phyloP scores from a whole-genome alignment of 768 basidiomycete species.

The Tephrocybe sp. region DNA sequence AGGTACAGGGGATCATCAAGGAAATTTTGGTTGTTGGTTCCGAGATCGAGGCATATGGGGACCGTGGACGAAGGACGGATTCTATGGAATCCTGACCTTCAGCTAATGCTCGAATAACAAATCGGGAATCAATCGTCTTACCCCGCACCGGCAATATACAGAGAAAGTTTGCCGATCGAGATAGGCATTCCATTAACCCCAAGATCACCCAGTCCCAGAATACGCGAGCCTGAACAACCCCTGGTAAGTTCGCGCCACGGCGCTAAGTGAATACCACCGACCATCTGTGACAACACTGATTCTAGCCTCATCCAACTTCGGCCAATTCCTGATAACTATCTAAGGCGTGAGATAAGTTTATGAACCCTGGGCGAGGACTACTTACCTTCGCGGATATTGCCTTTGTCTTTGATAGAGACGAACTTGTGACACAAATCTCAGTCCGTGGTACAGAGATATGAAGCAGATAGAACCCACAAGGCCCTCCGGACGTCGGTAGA shows the following conservation, averaged over 20 bases:
- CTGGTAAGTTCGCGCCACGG: constrained; percentile 20
- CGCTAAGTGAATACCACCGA: constrained; percentile 22
- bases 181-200: constrained; percentile 88
- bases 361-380: not conserved
- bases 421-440: constrained; percentile 42
- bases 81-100: constrained; percentile 30
- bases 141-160: constrained; percentile 92
- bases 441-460: constrained; percentile 13
- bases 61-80: constrained; percentile 77
- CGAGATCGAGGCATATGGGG: constrained; percentile 86
- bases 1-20: constrained; percentile 89
- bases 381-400: constrained; percentile 60
- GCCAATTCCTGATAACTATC: constrained; percentile 70
- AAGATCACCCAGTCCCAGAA: constrained; percentile 85
- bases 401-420: constrained; percentile 82
- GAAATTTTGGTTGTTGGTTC: constrained; percentile 80
- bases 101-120: constrained; percentile 1
- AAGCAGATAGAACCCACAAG: constrained; percentile 41
- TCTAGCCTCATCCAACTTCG: constrained; percentile 69
- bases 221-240: constrained; percentile 64
- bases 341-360: not conserved
- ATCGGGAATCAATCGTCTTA: constrained; percentile 38
- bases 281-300: constrained; percentile 95
- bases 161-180: constrained; percentile 87
- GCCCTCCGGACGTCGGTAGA: constrained; percentile 74